These are phyloP conservation scores for Suhomyces tanzawaensis DNA, from an alignment of 805 yeast genomes.

Conservation along the genomic window DNA sequence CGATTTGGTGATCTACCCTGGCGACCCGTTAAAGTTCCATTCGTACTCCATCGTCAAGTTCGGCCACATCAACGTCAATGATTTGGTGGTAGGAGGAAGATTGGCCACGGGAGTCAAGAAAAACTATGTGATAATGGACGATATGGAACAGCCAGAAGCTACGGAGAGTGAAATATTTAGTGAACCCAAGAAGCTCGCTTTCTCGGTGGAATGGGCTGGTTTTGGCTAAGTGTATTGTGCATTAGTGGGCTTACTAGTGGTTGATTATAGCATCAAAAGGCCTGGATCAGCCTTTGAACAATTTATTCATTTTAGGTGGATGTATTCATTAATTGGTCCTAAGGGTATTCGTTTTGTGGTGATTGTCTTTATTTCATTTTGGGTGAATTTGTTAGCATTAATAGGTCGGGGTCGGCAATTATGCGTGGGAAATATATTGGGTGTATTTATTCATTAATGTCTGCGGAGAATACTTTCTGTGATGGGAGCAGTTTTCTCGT, in stretches of 20 bases:
- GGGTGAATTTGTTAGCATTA: too few species aligned
- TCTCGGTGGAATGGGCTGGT: constrained; percentile 94
- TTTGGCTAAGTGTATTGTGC: constrained; percentile 65
- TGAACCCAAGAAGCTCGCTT: constrained; percentile 41
- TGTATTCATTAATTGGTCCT: too few species aligned
- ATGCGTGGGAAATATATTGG: too few species aligned
- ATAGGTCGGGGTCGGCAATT: too few species aligned
- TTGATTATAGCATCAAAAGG: not conserved
- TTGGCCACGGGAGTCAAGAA: constrained; percentile 92
- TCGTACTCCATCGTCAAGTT: constrained; percentile 74
- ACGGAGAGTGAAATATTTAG: not conserved
- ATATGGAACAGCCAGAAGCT: constrained; percentile 12
- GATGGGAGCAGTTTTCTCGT: too few species aligned
- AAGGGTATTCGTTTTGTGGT: too few species aligned
- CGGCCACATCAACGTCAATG: constrained; percentile 53
- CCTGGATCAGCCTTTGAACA: too few species aligned
- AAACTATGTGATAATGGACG: constrained; percentile 62
- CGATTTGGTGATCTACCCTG: constrained; percentile 85
- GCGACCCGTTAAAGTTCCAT: constrained; percentile 89
- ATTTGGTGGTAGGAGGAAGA: constrained; percentile 81
- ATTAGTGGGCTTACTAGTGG: not conserved
- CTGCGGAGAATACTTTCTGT: too few species aligned
- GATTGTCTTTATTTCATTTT: too few species aligned
- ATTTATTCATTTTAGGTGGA: too few species aligned
- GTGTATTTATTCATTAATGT: too few species aligned